These are phyloP conservation scores for Anisodus acutangulus DNA, from an alignment of 257 asterid genomes.

Conservation along the genomic window DNA sequence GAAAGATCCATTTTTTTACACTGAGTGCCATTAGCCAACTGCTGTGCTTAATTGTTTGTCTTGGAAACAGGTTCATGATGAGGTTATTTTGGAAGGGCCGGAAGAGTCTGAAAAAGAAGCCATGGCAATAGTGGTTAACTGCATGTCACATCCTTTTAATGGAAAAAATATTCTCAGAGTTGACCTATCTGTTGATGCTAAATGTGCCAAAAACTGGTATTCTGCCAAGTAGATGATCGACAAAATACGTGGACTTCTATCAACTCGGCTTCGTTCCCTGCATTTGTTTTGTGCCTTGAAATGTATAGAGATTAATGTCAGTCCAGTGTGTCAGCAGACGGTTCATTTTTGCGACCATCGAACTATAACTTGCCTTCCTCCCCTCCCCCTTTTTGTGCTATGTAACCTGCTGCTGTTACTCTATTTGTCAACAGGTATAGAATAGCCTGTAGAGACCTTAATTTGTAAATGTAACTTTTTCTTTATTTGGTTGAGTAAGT, in stretches of 20 bases:
- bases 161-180: conserved; percentile 82
- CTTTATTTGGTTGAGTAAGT: not conserved
- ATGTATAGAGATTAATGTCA: conserved; percentile 5
- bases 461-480: not conserved
- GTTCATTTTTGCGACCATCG: not conserved
- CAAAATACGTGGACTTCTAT: not conserved
- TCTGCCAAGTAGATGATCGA: conserved; percentile 68
- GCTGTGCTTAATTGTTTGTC: not conserved
- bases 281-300: not conserved
- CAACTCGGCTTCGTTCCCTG: conserved; percentile 9
- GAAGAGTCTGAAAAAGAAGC: conserved; percentile 82
- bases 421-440: conserved; percentile 15
- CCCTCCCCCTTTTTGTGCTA: not conserved
- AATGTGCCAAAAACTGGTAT: conserved; percentile 91
- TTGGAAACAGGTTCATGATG: conserved; percentile 76
- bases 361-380: not conserved
- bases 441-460: not conserved
- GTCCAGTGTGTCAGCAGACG: not conserved
- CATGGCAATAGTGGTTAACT: conserved; percentile 79
- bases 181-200: conserved; percentile 89
- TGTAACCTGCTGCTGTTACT: conserved; percentile 7
- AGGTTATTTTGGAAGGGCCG: conserved; percentile 94
- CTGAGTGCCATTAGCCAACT: not conserved
- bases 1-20: not conserved
- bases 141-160: conserved; percentile 88